A percentile compares a stretch with the other conserved stretches of the same genome.
Conservation (phyloP, 352 stramenopile genomes). For the Globisporangium paddicum region DNA sequence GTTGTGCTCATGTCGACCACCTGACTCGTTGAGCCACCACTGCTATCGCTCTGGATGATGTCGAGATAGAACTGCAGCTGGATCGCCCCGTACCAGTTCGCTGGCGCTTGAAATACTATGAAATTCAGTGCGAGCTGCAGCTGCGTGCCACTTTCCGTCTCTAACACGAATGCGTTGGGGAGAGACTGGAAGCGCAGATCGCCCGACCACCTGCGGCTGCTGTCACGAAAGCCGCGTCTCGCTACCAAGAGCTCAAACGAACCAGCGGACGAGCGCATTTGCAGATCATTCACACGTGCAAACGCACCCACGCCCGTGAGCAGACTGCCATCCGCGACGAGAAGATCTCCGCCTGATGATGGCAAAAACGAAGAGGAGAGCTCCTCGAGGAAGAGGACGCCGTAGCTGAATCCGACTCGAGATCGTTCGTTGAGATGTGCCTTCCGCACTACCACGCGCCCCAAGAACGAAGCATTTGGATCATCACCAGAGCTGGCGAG, state of each 20-base stretch:
- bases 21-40: neutral
- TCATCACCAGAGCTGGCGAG: neutral
- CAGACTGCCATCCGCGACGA: conserved; percentile 4
- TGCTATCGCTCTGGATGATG: neutral
- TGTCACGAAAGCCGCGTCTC: neutral
- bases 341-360: neutral
- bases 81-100: conserved; percentile 3
- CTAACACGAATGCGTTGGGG: conserved; percentile 5
- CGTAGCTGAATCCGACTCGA: conserved; percentile 9
- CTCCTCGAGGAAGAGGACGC: conserved; percentile 14
- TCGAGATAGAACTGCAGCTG: conserved; percentile 10
- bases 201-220: conserved; percentile 1
- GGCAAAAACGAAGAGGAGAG: neutral
- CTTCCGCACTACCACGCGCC: conserved; percentile 11
- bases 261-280: neutral
- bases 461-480: neutral
- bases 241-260: conserved; percentile 11
- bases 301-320: conserved; percentile 14
- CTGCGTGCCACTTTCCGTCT: neutral
- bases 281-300: conserved; percentile 7
- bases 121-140: neutral
- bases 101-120: conserved; percentile 1
- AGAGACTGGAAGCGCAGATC: neutral
- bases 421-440: conserved; percentile 3
- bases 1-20: neutral